Evolutionary conservation across 73 alveolate genomes (phyloP).

Genomic region (Halteria grandinella): DNA sequence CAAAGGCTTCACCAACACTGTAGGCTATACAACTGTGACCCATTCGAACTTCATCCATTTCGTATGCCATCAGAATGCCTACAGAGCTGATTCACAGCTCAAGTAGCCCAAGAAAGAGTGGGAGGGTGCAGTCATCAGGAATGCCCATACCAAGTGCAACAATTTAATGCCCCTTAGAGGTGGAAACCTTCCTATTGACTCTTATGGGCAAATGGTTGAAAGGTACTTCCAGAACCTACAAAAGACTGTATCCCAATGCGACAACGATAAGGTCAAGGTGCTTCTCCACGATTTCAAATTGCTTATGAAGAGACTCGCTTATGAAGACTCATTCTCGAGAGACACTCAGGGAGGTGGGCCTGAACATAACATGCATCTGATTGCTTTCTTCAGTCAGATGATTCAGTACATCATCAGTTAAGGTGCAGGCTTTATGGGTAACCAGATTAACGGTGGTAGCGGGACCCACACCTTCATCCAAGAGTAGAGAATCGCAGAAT

Average conservation of each 20-base stretch:
- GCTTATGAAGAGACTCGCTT: constrained; percentile 44
- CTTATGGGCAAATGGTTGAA: constrained; percentile 32
- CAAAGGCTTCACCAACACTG: background rate
- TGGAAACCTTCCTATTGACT: constrained; percentile 54
- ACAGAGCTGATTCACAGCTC: constrained; percentile 64
- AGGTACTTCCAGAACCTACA: constrained; percentile 28
- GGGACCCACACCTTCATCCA: background rate
- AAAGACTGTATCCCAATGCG: constrained; percentile 31
- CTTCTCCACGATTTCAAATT: constrained; percentile 46
- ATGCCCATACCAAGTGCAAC: constrained; percentile 77
- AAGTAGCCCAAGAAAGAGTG: constrained; percentile 77
- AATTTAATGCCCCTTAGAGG: constrained; percentile 75
- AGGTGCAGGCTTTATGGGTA: background rate
- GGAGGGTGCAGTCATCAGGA: constrained; percentile 82
- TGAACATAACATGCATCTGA: constrained; percentile 61
- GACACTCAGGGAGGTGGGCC: constrained; percentile 75
- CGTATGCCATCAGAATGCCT: constrained; percentile 71
- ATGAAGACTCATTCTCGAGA: constrained; percentile 66
- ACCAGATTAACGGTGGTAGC: background rate
- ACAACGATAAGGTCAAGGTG: constrained; percentile 35
- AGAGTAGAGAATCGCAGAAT: constrained; percentile 19
- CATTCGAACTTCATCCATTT: constrained; percentile 72
- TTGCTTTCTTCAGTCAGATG: constrained; percentile 61
- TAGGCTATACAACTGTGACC: constrained; percentile 61
- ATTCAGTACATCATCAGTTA: background rate